phyloP scores from a whole-genome alignment of 192 early-diverging fungal genomes.

The Borealophlyctis nickersoniae region DNA sequence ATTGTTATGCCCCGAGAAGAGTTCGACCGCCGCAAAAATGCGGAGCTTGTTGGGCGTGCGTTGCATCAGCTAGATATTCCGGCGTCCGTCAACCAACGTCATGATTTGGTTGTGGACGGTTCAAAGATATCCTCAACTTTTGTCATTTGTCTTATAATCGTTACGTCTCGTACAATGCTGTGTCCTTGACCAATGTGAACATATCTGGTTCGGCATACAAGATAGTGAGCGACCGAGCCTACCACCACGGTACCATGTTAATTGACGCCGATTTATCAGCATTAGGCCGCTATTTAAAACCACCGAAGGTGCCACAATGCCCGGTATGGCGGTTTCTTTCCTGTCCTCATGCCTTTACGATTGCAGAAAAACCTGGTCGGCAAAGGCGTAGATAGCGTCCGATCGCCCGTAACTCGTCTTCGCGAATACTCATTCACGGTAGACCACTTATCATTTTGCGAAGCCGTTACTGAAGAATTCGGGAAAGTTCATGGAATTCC shows the following conservation, averaged over 20 bases:
- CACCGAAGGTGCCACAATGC: constrained; percentile 11
- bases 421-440: constrained; percentile 76
- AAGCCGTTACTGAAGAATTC: constrained; percentile 72
- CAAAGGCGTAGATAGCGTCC: constrained; percentile 88
- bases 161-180: constrained; percentile 2
- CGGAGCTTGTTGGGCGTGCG: constrained; percentile 72
- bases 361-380: constrained; percentile 62
- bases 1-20: constrained; percentile 84
- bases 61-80: constrained; percentile 78
- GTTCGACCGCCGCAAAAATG: constrained; percentile 74
- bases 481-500: constrained; percentile 48
- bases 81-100: constrained; percentile 77
- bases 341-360: constrained; percentile 4
- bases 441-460: constrained; percentile 80
- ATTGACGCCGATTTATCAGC: constrained; percentile 78
- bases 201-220: constrained; percentile 97
- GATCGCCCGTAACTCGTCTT: constrained; percentile 81
- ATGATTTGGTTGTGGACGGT: constrained; percentile 83
- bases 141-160: neutral
- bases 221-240: constrained; percentile 74
- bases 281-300: constrained; percentile 50
- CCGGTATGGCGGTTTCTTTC: neutral
- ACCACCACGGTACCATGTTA: constrained; percentile 98
- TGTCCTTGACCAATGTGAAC: constrained; percentile 39
- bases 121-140: constrained; percentile 71